A percentile compares a stretch with the other conserved stretches of the same genome.
These are phyloP conservation scores for Scheffersomyces parashehatae DNA, from an alignment of 1,139 yeast genomes.

Conservation along the genomic window DNA sequence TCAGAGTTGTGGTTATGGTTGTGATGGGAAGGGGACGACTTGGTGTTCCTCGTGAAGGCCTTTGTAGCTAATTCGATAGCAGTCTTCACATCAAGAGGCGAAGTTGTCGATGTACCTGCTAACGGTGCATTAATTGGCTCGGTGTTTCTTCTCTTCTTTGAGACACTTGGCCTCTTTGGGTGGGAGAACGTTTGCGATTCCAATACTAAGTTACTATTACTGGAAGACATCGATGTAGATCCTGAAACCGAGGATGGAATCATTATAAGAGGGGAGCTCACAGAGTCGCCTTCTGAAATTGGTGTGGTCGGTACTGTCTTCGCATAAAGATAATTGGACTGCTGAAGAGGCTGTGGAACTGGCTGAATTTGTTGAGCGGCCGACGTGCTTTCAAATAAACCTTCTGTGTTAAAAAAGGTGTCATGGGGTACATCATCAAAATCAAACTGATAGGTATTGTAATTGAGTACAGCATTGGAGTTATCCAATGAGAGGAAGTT, in stretches of 20 bases:
- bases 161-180: too few species aligned
- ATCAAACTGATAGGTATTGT: background rate
- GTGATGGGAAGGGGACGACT: background rate
- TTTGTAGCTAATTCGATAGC: constrained; percentile 14
- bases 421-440: background rate
- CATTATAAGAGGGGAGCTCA: background rate
- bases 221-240: background rate
- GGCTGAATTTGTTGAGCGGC: too few species aligned
- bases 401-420: background rate
- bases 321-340: background rate
- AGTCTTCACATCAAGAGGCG: constrained; percentile 10
- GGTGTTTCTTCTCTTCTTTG: background rate
- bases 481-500: background rate
- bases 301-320: constrained; percentile 1
- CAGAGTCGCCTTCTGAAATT: background rate
- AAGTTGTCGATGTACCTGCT: background rate
- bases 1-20: background rate
- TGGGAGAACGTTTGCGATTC: background rate
- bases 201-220: background rate
- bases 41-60: constrained; percentile 5
- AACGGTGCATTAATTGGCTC: background rate
- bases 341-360: too few species aligned
- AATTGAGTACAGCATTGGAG: background rate
- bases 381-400: background rate
- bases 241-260: background rate